Evolutionary conservation across 257 asterid genomes (phyloP).

Genomic region (Schizonepeta tenuifolia): DNA sequence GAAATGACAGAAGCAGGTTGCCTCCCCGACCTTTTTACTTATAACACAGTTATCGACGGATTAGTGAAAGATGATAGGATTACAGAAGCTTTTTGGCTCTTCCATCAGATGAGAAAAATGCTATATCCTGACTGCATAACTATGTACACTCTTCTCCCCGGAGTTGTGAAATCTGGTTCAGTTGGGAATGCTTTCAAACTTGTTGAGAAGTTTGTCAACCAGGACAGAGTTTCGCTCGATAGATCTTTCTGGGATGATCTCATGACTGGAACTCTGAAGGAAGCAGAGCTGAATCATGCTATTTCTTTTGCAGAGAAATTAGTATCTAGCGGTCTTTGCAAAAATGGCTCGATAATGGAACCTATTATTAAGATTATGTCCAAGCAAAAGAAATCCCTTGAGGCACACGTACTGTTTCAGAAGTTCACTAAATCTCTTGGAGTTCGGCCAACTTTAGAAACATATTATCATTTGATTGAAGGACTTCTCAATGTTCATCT

Average conservation of each 20-base stretch:
- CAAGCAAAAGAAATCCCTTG: constrained; percentile 73
- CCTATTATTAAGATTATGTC: constrained; percentile 62
- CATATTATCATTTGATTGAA: constrained; percentile 62
- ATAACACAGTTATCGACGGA: constrained; percentile 81
- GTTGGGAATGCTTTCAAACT: constrained; percentile 68
- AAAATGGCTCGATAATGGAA: constrained; percentile 62
- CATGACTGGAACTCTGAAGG: constrained; percentile 61
- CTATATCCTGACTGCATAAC: constrained; percentile 71
- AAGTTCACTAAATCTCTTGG: constrained; percentile 55
- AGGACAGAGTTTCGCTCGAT: constrained; percentile 29
- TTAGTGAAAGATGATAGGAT: constrained; percentile 69
- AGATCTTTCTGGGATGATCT: constrained; percentile 73
- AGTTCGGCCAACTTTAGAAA: constrained; percentile 53
- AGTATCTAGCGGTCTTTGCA: constrained; percentile 64
- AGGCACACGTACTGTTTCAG: constrained; percentile 60
- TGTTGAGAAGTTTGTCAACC: constrained; percentile 50
- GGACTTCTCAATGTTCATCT: constrained; percentile 75
- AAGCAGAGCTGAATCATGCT: constrained; percentile 59
- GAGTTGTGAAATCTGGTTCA: constrained; percentile 70
- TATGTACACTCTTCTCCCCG: constrained; percentile 72
- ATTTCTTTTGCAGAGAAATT: constrained; percentile 65
- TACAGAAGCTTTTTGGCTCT: constrained; percentile 81
- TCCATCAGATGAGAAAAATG: constrained; percentile 83
- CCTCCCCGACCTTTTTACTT: constrained; percentile 76
- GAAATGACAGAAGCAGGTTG: constrained; percentile 69